A percentile compares a stretch with the other conserved stretches of the same genome.
Evolutionary conservation across 306 rosid genomes (phyloP).

Genomic region (Fragaria vesca): DNA sequence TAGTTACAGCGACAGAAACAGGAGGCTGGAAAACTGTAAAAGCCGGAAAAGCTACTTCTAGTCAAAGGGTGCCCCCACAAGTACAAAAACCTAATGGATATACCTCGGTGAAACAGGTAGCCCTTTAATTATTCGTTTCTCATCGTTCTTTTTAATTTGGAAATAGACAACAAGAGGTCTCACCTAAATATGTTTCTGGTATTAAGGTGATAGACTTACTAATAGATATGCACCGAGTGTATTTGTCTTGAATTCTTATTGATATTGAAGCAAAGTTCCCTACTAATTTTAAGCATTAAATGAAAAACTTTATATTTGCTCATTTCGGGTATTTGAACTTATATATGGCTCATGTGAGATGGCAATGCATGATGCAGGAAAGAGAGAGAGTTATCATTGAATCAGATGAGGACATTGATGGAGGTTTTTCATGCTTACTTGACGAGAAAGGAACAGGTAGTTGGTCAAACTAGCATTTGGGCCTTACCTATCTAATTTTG

Average conservation of each 20-base stretch:
- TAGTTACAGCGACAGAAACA: slow-evolving; percentile 43
- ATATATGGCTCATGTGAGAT: slow-evolving; percentile 18
- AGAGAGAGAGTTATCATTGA: slow-evolving; percentile 61
- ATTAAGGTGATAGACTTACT: slow-evolving; percentile 12
- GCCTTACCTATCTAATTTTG: slow-evolving; percentile 5
- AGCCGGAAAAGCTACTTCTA: slow-evolving; percentile 37
- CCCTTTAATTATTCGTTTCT: not conserved
- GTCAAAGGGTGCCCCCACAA: slow-evolving; percentile 37
- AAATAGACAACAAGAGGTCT: slow-evolving; percentile 6
- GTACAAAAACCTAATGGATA: slow-evolving; percentile 38
- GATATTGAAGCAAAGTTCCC: slow-evolving; percentile 25
- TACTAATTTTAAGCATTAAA: slow-evolving; percentile 8
- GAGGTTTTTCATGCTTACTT: slow-evolving; percentile 65
- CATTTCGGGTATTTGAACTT: slow-evolving; percentile 3
- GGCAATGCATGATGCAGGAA: slow-evolving; percentile 48
- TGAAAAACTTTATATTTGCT: slow-evolving; percentile 24
- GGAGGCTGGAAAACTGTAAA: slow-evolving; percentile 77
- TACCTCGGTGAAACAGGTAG: slow-evolving; percentile 45
- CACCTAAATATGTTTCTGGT: slow-evolving; percentile 14
- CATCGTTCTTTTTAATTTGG: slow-evolving; percentile 11
- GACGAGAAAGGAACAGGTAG: slow-evolving; percentile 61
- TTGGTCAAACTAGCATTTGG: slow-evolving; percentile 28
- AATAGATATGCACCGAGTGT: not conserved
- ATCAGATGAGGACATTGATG: slow-evolving; percentile 79
- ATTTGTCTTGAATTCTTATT: slow-evolving; percentile 1